Conservation (phyloP, 345 rosid species). For the Populus tremula region DNA sequence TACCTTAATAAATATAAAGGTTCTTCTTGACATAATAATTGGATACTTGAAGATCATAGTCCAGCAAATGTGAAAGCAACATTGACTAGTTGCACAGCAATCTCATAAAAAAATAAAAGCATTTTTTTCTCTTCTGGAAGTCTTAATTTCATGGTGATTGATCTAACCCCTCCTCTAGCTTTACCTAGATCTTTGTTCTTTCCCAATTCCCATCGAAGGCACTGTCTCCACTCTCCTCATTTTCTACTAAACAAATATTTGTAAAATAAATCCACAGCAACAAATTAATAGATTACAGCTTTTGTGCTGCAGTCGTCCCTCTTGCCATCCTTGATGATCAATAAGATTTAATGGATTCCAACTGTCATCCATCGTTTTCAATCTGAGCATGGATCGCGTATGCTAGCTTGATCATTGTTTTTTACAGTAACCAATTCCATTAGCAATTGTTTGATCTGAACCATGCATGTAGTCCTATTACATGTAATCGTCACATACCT, state of each 20-base stretch:
- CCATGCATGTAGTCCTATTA: too few relatives aligned
- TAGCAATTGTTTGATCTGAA: too few relatives aligned
- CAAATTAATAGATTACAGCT: not conserved
- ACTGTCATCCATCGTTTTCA: conserved; percentile 1
- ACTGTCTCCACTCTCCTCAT: conserved; percentile 17
- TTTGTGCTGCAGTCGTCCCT: not conserved
- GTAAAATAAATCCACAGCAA: not conserved
- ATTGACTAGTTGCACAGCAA: not conserved
- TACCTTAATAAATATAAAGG: too few relatives aligned
- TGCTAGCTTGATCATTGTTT: too few relatives aligned
- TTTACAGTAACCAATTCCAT: too few relatives aligned
- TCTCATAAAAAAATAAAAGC: not conserved
- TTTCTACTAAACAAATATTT: conserved; percentile 4
- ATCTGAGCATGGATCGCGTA: too few relatives aligned
- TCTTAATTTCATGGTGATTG: conserved; percentile 26
- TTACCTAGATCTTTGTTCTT: conserved; percentile 26
- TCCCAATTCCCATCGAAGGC: conserved; percentile 23
- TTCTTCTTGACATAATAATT: too few relatives aligned
- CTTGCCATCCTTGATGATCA: not conserved
- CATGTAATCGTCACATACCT: too few relatives aligned
- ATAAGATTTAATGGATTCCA: not conserved
- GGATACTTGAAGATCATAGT: too few relatives aligned
- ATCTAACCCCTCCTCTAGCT: conserved; percentile 18
- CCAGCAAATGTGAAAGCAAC: too few relatives aligned
- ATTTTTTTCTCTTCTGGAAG: not conserved